Evolutionary conservation across 1,284 basidiomycete species (phyloP), one percentile per base, ranked within the genome.

Genomic region (Ceratobasidium sp.): DNA sequence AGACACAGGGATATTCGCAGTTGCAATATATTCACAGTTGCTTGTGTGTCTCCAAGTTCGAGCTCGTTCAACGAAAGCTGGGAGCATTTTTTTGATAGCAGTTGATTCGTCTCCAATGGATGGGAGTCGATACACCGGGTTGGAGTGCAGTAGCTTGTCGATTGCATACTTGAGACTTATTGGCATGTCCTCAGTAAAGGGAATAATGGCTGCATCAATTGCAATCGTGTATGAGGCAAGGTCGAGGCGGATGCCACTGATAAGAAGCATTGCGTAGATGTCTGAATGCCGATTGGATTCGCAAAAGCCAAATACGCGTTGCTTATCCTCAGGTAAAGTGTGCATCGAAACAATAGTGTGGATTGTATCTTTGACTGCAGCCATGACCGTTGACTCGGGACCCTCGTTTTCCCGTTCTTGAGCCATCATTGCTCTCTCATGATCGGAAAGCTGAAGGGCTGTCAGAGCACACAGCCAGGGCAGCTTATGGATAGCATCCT

Each of bases 181-280:
- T 12, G 48, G 48, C 2, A 52, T 52, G 48, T 26, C 28, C 18
- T 52, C 21, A 23, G 21, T 21, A 34, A 60, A 23, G 30, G 58
- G 41, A 41, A 60, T 4, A 10, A 60, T 21, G n/a, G 58, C 58
- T 6, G 9, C 34, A 26, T 87, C 84, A 23, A 78, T 79, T 18
- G 86, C 77, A 9, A 86, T 62, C 1, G 85, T 85, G 71, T 85
- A 82, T 0, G 81, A 80, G 1, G 78, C 75, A 4, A 84, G 70
- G 71, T 88, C 87, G 43, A 85, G 36, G 14, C 36, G 36, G 14
- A 39, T 39, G 5, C 36, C 59, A n/a, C 23, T 41, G n/a, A 61
- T 30, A 2, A 61, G 16, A 61, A 61, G 36, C 6, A 46, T 14
- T 1, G 59, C 43, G n/a, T 43, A 30, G 4, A 61, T 41, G 16